These are phyloP conservation scores for Coemansia sp. DNA, from an alignment of 192 early-diverging fungal genomes.

Conservation along the genomic window DNA sequence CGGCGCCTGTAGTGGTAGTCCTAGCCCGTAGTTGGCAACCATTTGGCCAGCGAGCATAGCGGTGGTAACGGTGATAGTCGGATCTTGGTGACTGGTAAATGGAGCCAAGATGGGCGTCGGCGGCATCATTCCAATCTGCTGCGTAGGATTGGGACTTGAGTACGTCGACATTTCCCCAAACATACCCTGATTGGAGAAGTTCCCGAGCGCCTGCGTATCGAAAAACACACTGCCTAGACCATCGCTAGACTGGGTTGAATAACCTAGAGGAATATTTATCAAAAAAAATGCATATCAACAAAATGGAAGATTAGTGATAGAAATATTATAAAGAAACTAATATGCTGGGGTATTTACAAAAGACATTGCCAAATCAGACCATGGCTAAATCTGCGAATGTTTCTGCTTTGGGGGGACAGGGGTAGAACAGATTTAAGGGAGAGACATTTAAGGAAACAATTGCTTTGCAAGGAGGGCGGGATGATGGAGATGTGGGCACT, in stretches of 20 bases:
- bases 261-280: slow-evolving; percentile 42
- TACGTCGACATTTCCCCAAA: neutral
- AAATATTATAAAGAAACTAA: neutral
- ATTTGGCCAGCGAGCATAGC: neutral
- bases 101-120: slow-evolving; percentile 39
- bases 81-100: neutral
- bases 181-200: slow-evolving; percentile 1
- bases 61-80: neutral
- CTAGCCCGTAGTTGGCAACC: neutral
- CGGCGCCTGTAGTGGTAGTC: slow-evolving; percentile 8
- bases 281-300: slow-evolving; percentile 1
- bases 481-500: neutral
- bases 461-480: neutral
- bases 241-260: slow-evolving; percentile 24
- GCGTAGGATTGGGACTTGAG: slow-evolving; percentile 5
- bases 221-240: slow-evolving; percentile 22
- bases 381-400: neutral
- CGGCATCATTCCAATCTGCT: slow-evolving; percentile 26
- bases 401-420: neutral
- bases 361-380: neutral
- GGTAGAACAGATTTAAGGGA: neutral
- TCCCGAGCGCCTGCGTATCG: slow-evolving; percentile 24
- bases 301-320: neutral
- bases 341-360: neutral
- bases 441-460: neutral